Percentiles rank a stretch among this genome's conserved stretches.
Evolutionary conservation across 345 rosid genomes (phyloP).

Genomic region (Microcos paniculata): DNA sequence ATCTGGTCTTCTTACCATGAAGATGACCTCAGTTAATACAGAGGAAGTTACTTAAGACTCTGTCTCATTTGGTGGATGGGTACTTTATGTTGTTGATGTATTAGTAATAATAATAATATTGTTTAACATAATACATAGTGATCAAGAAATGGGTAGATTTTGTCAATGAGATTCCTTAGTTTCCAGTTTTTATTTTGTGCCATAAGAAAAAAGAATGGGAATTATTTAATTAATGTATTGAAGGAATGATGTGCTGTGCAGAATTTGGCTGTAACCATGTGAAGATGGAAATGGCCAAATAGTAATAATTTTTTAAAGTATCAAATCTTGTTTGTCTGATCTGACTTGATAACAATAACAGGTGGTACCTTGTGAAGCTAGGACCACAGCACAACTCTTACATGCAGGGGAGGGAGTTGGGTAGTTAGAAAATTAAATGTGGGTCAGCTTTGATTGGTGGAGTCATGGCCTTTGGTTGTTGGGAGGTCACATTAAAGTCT

Average conservation of each 20-base stretch:
- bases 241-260: neutral
- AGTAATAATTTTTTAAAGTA: neutral
- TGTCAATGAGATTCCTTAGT: neutral
- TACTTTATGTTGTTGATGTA: neutral
- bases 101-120: neutral
- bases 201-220: neutral
- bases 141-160: neutral
- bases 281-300: neutral
- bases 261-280: neutral
- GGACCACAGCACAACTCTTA: neutral
- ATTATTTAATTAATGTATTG: neutral
- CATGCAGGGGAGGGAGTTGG: too few relatives aligned
- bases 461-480: neutral
- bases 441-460: neutral
- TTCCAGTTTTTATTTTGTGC: neutral
- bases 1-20: too few relatives aligned
- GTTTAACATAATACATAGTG: neutral
- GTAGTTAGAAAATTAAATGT: neutral
- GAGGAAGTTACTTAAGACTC: neutral
- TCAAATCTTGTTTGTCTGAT: slow-evolving; percentile 1
- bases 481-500: neutral
- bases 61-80: neutral
- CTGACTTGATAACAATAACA: too few relatives aligned
- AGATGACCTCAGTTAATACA: neutral
- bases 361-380: neutral